Evolutionary conservation across 768 basidiomycete species (phyloP).

Genomic region (Omphalotus guepiniiformis): DNA sequence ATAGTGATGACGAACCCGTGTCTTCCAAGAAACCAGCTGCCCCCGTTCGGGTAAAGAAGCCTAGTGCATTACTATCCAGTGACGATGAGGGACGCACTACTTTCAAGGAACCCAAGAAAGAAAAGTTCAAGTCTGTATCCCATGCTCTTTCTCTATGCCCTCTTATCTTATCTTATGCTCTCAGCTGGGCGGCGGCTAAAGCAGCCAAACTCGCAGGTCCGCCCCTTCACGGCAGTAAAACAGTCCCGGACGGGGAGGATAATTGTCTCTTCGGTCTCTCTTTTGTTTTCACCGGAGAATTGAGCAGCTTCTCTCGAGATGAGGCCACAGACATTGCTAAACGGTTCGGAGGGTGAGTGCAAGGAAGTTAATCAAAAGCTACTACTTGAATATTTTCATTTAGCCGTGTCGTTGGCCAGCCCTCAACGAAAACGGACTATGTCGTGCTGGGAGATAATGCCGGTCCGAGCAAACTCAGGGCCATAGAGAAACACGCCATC

Average conservation of each 20-base stretch:
- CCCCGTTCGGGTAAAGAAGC: not conserved
- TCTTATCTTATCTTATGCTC: not conserved
- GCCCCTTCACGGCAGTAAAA: slow-evolving; percentile 61
- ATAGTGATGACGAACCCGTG: slow-evolving; percentile 3
- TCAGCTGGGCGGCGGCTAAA: slow-evolving; percentile 47
- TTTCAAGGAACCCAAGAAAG: slow-evolving; percentile 10
- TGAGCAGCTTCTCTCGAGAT: slow-evolving; percentile 81
- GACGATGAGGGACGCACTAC: slow-evolving; percentile 9
- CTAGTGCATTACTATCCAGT: not conserved
- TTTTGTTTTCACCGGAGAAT: slow-evolving; percentile 95
- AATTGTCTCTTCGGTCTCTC: slow-evolving; percentile 81
- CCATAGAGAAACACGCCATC: slow-evolving; percentile 78
- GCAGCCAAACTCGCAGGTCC: slow-evolving; percentile 64
- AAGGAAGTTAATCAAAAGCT: not conserved
- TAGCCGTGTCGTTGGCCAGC: slow-evolving; percentile 83
- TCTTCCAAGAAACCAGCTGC: not conserved
- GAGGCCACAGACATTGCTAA: slow-evolving; percentile 87
- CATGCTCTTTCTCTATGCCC: not conserved
- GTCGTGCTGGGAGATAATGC: slow-evolving; percentile 88
- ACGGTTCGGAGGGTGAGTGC: slow-evolving; percentile 84
- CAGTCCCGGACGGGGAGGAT: slow-evolving; percentile 65
- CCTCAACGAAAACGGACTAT: slow-evolving; percentile 85
- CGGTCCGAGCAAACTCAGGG: slow-evolving; percentile 82
- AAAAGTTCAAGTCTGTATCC: slow-evolving; percentile 23
- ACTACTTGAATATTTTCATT: slow-evolving; percentile 1